These are phyloP conservation scores for Candida gorgasii DNA, from an alignment of 805 yeast genomes.

Conservation along the genomic window DNA sequence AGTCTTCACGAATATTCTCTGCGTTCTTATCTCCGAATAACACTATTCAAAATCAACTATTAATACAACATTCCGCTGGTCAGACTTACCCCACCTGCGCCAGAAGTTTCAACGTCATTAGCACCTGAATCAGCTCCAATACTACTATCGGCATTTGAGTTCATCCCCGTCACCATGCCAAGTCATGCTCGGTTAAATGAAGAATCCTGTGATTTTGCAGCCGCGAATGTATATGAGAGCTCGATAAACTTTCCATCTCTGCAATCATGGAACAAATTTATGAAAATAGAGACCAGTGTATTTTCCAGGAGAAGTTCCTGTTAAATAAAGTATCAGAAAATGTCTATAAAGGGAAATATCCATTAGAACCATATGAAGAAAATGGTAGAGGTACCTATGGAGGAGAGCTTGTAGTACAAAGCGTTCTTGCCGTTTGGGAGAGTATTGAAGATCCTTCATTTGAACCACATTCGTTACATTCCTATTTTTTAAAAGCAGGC, in stretches of 20 bases:
- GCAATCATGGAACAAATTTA: constrained; percentile 15
- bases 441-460: constrained; percentile 21
- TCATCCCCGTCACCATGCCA: too few species aligned
- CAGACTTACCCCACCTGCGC: too few species aligned
- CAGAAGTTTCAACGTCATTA: background rate
- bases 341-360: constrained; percentile 20
- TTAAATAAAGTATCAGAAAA: constrained; percentile 12
- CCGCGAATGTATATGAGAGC: constrained; percentile 1
- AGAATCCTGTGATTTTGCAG: constrained; percentile 7
- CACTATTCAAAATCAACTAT: too few species aligned
- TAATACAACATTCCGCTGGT: too few species aligned
- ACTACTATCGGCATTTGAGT: too few species aligned
- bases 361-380: constrained; percentile 21
- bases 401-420: constrained; percentile 39
- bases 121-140: background rate
- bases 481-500: constrained; percentile 40
- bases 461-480: constrained; percentile 41
- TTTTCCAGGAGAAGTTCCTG: constrained; percentile 19
- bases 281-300: constrained; percentile 14
- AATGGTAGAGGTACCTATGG: constrained; percentile 41
- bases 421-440: constrained; percentile 37
- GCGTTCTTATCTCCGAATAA: too few species aligned
- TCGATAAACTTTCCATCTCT: background rate
- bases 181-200: constrained; percentile 4
- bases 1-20: too few species aligned